Percentiles rank a stretch among this genome's conserved stretches.
Evolutionary conservation across 2,329 filamentous ascomycete species (phyloP).

Genomic region (Lasiodiplodia theobromae): DNA sequence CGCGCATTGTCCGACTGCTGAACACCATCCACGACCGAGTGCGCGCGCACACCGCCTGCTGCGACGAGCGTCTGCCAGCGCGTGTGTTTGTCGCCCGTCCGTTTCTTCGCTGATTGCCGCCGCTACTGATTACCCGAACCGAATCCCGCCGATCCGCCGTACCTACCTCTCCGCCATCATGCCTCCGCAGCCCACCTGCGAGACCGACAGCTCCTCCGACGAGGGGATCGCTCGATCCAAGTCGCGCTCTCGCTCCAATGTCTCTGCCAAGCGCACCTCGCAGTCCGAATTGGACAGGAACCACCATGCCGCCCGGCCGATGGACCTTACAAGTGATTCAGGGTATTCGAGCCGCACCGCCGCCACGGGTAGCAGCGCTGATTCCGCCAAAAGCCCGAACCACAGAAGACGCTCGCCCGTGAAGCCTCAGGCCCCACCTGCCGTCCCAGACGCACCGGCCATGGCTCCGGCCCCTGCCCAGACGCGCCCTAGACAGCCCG

Average conservation of each 20-base stretch:
- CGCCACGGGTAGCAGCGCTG: slow-evolving; percentile 58
- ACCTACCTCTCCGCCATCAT: slow-evolving; percentile 8
- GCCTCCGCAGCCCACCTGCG: slow-evolving; percentile 11
- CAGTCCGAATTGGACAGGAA: slow-evolving; percentile 45
- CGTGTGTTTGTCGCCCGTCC: slow-evolving; percentile 3
- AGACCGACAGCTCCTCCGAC: slow-evolving; percentile 21
- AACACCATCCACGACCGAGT: not conserved
- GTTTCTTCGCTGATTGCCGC: slow-evolving; percentile 11
- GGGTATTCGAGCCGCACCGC: slow-evolving; percentile 68
- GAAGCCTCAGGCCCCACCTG: slow-evolving; percentile 5
- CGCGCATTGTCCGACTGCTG: slow-evolving; percentile 26
- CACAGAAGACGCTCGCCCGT: slow-evolving; percentile 22
- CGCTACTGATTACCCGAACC: slow-evolving; percentile 27
- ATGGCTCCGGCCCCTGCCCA: not conserved
- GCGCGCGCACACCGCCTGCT: slow-evolving; percentile 17
- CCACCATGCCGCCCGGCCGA: slow-evolving; percentile 33
- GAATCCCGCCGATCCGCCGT: slow-evolving; percentile 17
- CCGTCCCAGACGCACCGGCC: slow-evolving; percentile 10
- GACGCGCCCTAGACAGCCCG: slow-evolving; percentile 2
- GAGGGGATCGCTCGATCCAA: not conserved
- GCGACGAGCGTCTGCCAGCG: slow-evolving; percentile 12
- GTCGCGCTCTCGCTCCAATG: slow-evolving; percentile 52
- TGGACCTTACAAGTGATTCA: slow-evolving; percentile 64
- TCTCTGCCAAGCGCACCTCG: slow-evolving; percentile 56
- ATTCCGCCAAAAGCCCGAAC: slow-evolving; percentile 55